Evolutionary conservation across 2,329 filamentous ascomycete genomes (phyloP).

Genomic region (Xylaria sp.): DNA sequence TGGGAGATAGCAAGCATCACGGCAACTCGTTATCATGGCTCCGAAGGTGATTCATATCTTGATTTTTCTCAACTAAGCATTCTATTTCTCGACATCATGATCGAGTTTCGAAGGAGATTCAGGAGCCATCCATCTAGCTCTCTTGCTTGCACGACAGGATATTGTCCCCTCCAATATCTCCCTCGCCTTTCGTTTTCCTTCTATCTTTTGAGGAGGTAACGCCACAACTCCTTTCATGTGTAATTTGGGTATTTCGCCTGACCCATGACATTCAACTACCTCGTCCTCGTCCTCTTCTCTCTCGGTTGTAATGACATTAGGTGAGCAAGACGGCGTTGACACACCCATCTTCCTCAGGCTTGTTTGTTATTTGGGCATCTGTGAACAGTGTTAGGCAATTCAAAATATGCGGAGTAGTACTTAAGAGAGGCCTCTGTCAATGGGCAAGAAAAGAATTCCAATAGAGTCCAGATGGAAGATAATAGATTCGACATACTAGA

Average conservation of each 20-base stretch:
- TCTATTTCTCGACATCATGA: constrained; percentile 11
- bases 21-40: background rate
- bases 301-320: constrained; percentile 15
- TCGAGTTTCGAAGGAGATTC: background rate
- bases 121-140: background rate
- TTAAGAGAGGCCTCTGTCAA: background rate
- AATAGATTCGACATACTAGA: constrained; percentile 18
- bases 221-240: constrained; percentile 27
- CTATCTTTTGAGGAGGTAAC: constrained; percentile 16
- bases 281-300: background rate
- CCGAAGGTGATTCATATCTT: background rate
- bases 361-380: constrained; percentile 55
- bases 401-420: background rate
- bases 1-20: background rate
- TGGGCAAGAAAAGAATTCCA: background rate
- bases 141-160: background rate
- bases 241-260: constrained; percentile 4
- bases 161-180: background rate
- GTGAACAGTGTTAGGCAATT: constrained; percentile 7
- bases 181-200: background rate
- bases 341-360: constrained; percentile 54
- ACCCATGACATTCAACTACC: background rate
- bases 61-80: background rate
- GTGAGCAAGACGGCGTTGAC: constrained; percentile 54
- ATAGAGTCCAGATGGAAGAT: background rate